Conservation (phyloP, 2,329 filamentous ascomycete genomes). For the Colletotrichum magnum region DNA sequence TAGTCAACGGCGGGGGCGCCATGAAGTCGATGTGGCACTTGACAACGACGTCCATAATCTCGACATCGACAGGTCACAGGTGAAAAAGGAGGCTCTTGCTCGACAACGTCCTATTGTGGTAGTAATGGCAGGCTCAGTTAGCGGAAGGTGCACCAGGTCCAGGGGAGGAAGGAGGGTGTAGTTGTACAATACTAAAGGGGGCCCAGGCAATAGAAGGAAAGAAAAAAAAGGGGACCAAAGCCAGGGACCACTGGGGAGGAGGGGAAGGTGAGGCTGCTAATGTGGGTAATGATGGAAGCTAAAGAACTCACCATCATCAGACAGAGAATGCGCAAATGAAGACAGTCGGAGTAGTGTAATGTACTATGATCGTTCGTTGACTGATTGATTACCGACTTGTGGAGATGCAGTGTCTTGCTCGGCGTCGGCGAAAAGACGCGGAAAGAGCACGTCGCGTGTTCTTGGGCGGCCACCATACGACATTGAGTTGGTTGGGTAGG, state of each 20-base stretch:
- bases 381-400: background rate
- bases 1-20: slow-evolving; percentile 12
- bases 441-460: background rate
- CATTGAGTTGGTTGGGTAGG: no score
- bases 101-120: no score
- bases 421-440: background rate
- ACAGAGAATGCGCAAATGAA: background rate
- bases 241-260: no score
- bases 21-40: slow-evolving; percentile 22
- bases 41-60: slow-evolving; percentile 1
- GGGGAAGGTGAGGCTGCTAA: background rate
- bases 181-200: no score
- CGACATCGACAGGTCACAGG: background rate
- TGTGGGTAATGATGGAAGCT: slow-evolving; percentile 7
- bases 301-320: background rate
- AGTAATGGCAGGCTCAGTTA: no score
- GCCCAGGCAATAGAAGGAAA: no score
- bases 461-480: background rate
- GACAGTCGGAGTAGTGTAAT: background rate
- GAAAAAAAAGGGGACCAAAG: no score
- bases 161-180: no score
- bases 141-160: no score
- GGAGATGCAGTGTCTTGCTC: slow-evolving; percentile 1
- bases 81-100: background rate
- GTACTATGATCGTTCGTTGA: background rate